Percentiles rank a stretch among this genome's conserved stretches.
Conservation (phyloP, 2,329 filamentous ascomycete genomes). For the Emydomyces testavorans region DNA sequence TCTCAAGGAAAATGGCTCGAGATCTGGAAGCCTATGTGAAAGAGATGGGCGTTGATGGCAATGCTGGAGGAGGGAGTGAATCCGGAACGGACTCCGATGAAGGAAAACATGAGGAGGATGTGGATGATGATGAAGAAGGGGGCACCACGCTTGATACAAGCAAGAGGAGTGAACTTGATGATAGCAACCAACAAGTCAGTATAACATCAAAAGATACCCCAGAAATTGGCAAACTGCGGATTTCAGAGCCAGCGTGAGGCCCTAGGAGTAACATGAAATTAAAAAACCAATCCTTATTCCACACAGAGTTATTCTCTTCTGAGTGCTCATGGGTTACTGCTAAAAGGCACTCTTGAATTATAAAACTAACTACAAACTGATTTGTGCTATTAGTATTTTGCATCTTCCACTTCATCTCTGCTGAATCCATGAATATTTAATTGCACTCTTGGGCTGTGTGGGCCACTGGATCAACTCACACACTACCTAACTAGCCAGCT, state of each 20-base stretch:
- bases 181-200: background rate
- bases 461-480: background rate
- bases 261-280: background rate
- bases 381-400: too few species aligned
- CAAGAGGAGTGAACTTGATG: background rate
- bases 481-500: background rate
- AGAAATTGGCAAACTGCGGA: conserved; percentile 9
- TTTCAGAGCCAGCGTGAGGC: conserved; percentile 5
- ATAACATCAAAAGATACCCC: background rate
- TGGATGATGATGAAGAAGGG: conserved; percentile 13
- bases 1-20: conserved; percentile 93
- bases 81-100: conserved; percentile 34
- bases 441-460: too few species aligned
- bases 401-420: too few species aligned
- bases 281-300: too few species aligned
- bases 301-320: too few species aligned
- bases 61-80: conserved; percentile 34
- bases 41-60: conserved; percentile 49
- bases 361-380: too few species aligned
- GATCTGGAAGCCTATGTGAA: conserved; percentile 87
- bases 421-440: too few species aligned
- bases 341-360: too few species aligned
- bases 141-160: background rate
- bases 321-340: too few species aligned
- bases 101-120: conserved; percentile 29